A percentile compares a stretch with the other conserved stretches of the same genome.
Evolutionary conservation across 306 rosid species (phyloP).

Genomic region (Prunus kanzakura): DNA sequence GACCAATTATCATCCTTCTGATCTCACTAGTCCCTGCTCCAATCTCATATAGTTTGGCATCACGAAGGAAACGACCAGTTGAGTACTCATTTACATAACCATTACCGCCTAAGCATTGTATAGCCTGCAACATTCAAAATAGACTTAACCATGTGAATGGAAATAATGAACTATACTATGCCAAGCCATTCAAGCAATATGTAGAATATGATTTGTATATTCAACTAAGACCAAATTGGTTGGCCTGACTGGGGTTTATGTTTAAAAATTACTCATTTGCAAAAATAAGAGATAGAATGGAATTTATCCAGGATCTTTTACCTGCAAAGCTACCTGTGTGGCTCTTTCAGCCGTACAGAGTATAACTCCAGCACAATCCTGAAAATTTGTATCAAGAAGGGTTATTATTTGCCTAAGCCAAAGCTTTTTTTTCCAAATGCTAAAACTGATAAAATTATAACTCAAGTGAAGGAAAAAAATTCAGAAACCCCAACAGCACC

Average conservation of each 20-base stretch:
- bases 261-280: background rate
- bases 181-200: background rate
- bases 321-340: constrained; percentile 93
- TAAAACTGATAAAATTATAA: constrained; percentile 3
- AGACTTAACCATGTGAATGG: background rate
- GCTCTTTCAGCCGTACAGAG: constrained; percentile 91
- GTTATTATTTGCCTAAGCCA: background rate
- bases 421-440: background rate
- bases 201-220: background rate
- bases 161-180: background rate
- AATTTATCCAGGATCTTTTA: constrained; percentile 8
- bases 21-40: constrained; percentile 95
- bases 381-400: constrained; percentile 29
- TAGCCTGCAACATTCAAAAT: constrained; percentile 53
- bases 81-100: constrained; percentile 91
- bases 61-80: constrained; percentile 85
- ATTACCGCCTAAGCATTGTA: constrained; percentile 92
- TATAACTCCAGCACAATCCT: constrained; percentile 98
- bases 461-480: constrained; percentile 4
- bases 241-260: background rate
- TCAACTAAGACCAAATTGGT: background rate
- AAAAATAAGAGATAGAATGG: background rate
- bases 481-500: constrained; percentile 38
- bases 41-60: constrained; percentile 82
- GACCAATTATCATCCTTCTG: constrained; percentile 90